These are phyloP conservation scores for Xylaria bambusicola DNA, from an alignment of 495 filamentous ascomycete genomes.

Conservation along the genomic window DNA sequence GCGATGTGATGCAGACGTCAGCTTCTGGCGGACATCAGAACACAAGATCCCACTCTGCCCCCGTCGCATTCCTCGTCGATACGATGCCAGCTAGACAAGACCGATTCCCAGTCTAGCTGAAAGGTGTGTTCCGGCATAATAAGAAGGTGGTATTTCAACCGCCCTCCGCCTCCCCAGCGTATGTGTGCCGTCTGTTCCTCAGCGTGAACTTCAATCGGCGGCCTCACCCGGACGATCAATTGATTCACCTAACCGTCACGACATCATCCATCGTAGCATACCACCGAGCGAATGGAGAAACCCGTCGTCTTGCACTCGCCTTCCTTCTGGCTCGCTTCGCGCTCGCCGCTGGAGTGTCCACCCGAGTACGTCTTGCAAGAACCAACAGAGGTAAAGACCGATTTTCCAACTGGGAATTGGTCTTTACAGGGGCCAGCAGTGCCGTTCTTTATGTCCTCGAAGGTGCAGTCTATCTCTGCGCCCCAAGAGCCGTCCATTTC, in stretches of 20 bases:
- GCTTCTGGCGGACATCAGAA: too few relatives aligned
- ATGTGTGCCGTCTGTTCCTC: neutral
- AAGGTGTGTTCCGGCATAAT: neutral
- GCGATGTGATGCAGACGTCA: too few relatives aligned
- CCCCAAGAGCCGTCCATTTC: slow-evolving; percentile 24
- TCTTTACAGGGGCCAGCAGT: slow-evolving; percentile 11
- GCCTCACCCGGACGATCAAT: neutral
- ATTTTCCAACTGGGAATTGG: slow-evolving; percentile 17
- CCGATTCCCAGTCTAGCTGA: neutral
- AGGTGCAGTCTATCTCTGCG: slow-evolving; percentile 20
- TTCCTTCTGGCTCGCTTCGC: neutral
- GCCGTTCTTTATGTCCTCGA: neutral
- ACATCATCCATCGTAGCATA: slow-evolving; percentile 18
- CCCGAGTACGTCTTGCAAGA: slow-evolving; percentile 10
- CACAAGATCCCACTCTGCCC: neutral
- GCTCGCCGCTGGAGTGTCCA: slow-evolving; percentile 7
- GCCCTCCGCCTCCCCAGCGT: slow-evolving; percentile 1
- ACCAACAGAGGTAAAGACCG: slow-evolving; percentile 15
- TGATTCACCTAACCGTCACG: too few relatives aligned
- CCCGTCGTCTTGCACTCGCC: slow-evolving; percentile 16
- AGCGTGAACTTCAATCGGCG: too few relatives aligned
- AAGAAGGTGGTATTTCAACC: neutral
- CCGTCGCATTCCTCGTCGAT: neutral
- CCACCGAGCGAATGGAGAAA: slow-evolving; percentile 18
- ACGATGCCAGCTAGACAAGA: neutral